Percentiles rank a stretch among this genome's conserved stretches.
phyloP scores from a whole-genome alignment of 202 grass and related monocot species.

The Zoysia matrella region DNA sequence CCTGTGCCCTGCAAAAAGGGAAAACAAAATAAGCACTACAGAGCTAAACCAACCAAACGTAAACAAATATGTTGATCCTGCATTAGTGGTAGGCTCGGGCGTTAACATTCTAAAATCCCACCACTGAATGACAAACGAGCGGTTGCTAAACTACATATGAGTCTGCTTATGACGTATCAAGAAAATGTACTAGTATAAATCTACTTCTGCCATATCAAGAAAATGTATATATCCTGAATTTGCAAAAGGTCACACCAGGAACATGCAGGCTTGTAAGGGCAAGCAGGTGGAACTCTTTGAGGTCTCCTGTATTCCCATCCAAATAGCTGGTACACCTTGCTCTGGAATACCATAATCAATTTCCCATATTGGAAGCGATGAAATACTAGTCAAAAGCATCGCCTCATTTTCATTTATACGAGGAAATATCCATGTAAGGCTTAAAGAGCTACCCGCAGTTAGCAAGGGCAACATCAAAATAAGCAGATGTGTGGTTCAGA shows the following conservation, averaged over 20 bases:
- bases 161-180: too few relatives aligned
- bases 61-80: not conserved
- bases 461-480: not conserved
- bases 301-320: conserved; percentile 96
- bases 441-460: not conserved
- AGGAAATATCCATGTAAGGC: not conserved
- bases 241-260: not conserved
- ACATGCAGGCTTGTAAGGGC: conserved; percentile 74
- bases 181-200: not conserved
- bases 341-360: conserved; percentile 38
- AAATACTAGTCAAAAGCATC: not conserved
- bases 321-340: conserved; percentile 82
- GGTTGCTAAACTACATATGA: not conserved
- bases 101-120: not conserved
- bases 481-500: not conserved
- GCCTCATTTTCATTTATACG: not conserved
- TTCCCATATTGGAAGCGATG: not conserved
- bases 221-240: not conserved
- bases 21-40: not conserved
- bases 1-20: conserved; percentile 47
- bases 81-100: not conserved
- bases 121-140: not conserved
- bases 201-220: not conserved
- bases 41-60: not conserved
- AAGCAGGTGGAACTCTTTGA: conserved; percentile 77